These are phyloP conservation scores for Hypoxylon trugodes DNA, from an alignment of 495 filamentous ascomycete species.

Conservation along the genomic window DNA sequence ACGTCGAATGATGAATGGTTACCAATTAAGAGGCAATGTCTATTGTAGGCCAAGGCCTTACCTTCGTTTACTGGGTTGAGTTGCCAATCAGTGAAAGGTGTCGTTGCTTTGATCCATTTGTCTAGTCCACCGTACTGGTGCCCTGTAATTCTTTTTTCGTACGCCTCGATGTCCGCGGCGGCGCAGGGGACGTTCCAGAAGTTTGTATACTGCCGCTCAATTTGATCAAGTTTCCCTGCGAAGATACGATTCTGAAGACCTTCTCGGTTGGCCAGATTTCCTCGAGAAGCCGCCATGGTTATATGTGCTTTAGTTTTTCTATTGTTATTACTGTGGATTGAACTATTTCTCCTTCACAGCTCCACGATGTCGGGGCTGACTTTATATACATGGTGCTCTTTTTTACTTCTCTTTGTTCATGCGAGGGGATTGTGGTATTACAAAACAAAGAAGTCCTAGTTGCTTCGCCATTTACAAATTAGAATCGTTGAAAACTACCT, in stretches of 20 bases:
- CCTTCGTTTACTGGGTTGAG: too few species aligned
- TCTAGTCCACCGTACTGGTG: constrained; percentile 7
- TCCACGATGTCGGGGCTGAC: neutral
- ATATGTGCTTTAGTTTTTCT: neutral
- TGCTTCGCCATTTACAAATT: too few species aligned
- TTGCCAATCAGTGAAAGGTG: constrained; percentile 21
- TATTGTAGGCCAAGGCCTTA: constrained; percentile 26
- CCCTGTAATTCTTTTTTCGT: neutral
- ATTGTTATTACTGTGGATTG: neutral
- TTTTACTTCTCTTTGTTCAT: constrained; percentile 19
- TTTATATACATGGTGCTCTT: constrained; percentile 24
- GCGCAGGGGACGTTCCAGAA: constrained; percentile 9
- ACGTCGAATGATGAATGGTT: constrained; percentile 43
- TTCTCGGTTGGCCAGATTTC: too few species aligned
- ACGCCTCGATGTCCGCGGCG: constrained; percentile 13
- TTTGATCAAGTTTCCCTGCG: constrained; percentile 13
- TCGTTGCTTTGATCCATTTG: constrained; percentile 23
- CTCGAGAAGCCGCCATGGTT: too few species aligned
- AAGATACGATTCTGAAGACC: constrained; percentile 8
- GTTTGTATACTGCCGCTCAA: neutral
- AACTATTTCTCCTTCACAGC: neutral
- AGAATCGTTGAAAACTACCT: too few species aligned
- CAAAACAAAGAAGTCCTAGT: too few species aligned
- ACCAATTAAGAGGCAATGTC: constrained; percentile 40
- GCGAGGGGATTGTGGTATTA: neutral